Evolutionary conservation across 2,329 filamentous ascomycete genomes (phyloP), one percentile per base, ranked within the genome.

Genomic region (Gaeumannomyces tritici): DNA sequence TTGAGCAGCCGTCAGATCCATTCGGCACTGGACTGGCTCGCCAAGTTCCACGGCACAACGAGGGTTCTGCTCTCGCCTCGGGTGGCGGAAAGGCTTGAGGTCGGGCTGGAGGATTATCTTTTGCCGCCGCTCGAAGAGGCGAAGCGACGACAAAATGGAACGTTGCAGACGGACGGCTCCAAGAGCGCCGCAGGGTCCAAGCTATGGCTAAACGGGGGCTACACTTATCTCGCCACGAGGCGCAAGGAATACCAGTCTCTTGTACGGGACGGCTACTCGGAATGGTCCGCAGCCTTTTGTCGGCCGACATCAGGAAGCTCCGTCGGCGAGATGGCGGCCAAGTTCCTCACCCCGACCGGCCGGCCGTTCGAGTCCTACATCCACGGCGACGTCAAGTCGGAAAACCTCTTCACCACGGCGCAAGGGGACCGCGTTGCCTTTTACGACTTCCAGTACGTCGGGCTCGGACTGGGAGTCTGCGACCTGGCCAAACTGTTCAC

Each of bases 381-480:
- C 9, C 87, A 89, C 67, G 87, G 87, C 9, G 87, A 89, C 63
- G 85, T 89, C 61, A 89, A 89, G 70, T 86, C 83, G 0, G 86
- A 89, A 66, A 89, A 89, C 63, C 76, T 89, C 8, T 88, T 88
- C 67, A 83, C 83, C 0, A 84, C 75, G 0, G 63, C 68, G 0
- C 66, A 70, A 0, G 84, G 82, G 1, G 72, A 80, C 2, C 64
- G 74, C 4, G 84, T 86, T 1, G 85, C 83, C 0, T 86, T 89
- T 65, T 89, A 85, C 67, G 87, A 89, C 69, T 89, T 89, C 62
- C 87, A 89, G 66, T 89, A 89, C 66, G 80, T 83, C 0, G 87
- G 87, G 0, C 71, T 88, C 0, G 86, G 87, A 0, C 70, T 89
- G 0, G 86, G 87, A 0, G 85, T 84, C 0, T 86, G 85, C 65